Conservation (phyloP, 306 rosid genomes). For the Cucurbita maxima region DNA sequence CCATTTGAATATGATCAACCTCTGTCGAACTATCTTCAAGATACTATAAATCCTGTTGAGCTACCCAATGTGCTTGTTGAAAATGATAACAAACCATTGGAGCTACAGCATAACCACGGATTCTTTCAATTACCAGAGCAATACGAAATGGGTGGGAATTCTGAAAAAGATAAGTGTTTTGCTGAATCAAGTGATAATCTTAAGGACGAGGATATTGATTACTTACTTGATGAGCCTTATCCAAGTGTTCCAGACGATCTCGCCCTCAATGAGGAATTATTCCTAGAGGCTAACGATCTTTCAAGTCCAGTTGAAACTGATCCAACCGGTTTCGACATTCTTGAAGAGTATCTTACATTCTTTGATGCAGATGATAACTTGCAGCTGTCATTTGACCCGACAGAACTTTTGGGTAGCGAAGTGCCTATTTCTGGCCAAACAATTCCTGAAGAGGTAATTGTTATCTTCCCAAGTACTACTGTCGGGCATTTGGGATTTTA, state of each 20-base stretch:
- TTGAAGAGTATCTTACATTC: conserved; percentile 48
- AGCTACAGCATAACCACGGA: conserved; percentile 7
- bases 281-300: conserved; percentile 58
- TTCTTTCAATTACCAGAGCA: conserved; percentile 20
- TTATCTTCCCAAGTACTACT: background rate
- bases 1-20: conserved; percentile 13
- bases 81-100: conserved; percentile 22
- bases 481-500: background rate
- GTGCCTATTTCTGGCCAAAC: conserved; percentile 18
- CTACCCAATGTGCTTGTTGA: conserved; percentile 22
- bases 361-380: conserved; percentile 32
- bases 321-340: conserved; percentile 22
- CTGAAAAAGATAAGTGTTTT: conserved; percentile 18
- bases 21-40: conserved; percentile 30
- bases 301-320: conserved; percentile 21
- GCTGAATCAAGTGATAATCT: conserved; percentile 14
- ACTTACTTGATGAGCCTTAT: conserved; percentile 17
- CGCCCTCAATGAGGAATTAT: conserved; percentile 26
- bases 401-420: conserved; percentile 24
- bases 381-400: conserved; percentile 33
- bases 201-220: conserved; percentile 13
- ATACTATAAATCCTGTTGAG: conserved; percentile 33
- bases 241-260: conserved; percentile 19
- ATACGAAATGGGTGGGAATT: conserved; percentile 9
- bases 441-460: conserved; percentile 30